A percentile compares a stretch with the other conserved stretches of the same genome.
phyloP scores from a whole-genome alignment of 2,329 filamentous ascomycete genomes.

The Colletotrichum camelliae region DNA sequence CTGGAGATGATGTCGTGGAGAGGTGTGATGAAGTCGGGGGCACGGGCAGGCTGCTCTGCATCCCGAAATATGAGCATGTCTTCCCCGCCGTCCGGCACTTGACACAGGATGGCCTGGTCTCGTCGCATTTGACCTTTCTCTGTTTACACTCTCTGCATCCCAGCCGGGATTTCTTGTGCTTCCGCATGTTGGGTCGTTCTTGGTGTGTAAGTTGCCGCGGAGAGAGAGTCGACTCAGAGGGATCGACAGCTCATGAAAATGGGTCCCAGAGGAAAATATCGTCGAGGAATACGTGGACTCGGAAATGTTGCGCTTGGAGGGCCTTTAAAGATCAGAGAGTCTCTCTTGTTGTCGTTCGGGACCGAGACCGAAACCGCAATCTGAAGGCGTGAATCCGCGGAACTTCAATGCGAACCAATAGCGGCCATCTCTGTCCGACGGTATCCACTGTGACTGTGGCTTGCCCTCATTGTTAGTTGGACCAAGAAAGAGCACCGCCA shows the following conservation, averaged over 20 bases:
- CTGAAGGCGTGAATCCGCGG: neutral
- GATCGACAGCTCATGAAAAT: neutral
- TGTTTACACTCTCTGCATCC: slow-evolving; percentile 45
- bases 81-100: slow-evolving; percentile 43
- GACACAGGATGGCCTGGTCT: slow-evolving; percentile 41
- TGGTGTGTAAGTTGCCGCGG: neutral
- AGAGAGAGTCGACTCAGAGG: too few species aligned
- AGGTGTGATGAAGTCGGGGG: neutral
- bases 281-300: neutral
- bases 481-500: neutral
- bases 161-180: slow-evolving; percentile 43
- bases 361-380: neutral
- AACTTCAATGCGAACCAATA: neutral
- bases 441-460: neutral
- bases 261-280: rapidly evolving
- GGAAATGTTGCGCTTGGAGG: neutral
- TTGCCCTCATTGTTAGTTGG: neutral
- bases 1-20: slow-evolving; percentile 36
- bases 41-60: neutral
- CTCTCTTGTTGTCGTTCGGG: rapidly evolving
- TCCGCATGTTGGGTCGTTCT: neutral
- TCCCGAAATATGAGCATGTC: slow-evolving; percentile 34
- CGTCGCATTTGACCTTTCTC: slow-evolving; percentile 48
- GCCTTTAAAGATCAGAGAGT: neutral
- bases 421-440: neutral